Evolutionary conservation across 371 early-diverging fungal species (phyloP).

Genomic region (Massospora cicadina): DNA sequence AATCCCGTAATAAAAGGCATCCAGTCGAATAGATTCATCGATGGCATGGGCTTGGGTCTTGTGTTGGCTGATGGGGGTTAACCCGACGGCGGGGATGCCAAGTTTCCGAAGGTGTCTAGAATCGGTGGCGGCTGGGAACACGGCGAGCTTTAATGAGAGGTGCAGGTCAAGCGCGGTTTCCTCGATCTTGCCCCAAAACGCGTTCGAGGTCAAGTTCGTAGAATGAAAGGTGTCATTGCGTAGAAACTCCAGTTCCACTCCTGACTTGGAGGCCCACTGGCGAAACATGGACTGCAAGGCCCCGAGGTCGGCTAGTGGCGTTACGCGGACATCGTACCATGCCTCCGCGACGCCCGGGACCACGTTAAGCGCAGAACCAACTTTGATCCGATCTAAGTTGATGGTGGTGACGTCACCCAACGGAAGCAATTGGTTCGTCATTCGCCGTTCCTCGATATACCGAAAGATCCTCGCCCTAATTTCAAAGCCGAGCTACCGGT

Average conservation of each 20-base stretch:
- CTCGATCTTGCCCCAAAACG: neutral
- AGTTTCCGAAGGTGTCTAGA: constrained; percentile 44
- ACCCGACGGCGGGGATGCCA: constrained; percentile 43
- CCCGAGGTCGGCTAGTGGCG: constrained; percentile 34
- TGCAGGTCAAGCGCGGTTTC: neutral
- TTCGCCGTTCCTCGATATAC: constrained; percentile 25
- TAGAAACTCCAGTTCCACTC: constrained; percentile 30
- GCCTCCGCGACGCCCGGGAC: constrained; percentile 39
- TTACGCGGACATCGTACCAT: constrained; percentile 51
- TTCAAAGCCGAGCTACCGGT: neutral
- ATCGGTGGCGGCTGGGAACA: constrained; percentile 66
- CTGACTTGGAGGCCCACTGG: neutral
- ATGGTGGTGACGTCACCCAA: constrained; percentile 60
- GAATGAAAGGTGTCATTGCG: neutral
- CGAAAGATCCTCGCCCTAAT: constrained; percentile 19
- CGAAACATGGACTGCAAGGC: constrained; percentile 30
- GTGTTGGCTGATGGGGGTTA: constrained; percentile 45
- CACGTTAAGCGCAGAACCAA: constrained; percentile 40
- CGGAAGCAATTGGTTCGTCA: constrained; percentile 21
- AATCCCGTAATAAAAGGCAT: constrained; percentile 37
- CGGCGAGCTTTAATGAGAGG: constrained; percentile 32
- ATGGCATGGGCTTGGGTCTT: constrained; percentile 52
- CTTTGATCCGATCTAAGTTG: constrained; percentile 23
- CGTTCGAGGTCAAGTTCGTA: neutral
- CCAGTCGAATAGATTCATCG: constrained; percentile 51